Evolutionary conservation across 805 yeast genomes (phyloP).

Genomic region (Starmera quercuum): DNA sequence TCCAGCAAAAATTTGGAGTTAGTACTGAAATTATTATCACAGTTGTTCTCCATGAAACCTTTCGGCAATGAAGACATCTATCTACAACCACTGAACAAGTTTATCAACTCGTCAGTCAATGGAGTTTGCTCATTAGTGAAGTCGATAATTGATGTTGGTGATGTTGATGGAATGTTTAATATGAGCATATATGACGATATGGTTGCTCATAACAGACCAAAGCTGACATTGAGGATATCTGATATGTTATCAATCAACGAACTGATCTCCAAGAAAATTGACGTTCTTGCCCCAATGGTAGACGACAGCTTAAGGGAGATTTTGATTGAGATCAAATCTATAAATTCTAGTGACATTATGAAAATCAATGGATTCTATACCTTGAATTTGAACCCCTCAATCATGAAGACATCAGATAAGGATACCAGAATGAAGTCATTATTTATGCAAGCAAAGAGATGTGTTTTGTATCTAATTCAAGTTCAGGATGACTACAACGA

Average conservation of each 20-base stretch:
- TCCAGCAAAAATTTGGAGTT: constrained; percentile 42
- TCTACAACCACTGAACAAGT: constrained; percentile 75
- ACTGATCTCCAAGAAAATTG: constrained; percentile 33
- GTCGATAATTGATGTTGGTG: constrained; percentile 43
- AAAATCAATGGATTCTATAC: constrained; percentile 46
- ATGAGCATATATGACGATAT: constrained; percentile 67
- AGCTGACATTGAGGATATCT: constrained; percentile 35
- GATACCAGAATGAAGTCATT: constrained; percentile 55
- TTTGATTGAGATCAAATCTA: constrained; percentile 33
- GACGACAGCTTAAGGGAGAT: constrained; percentile 50
- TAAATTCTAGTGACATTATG: constrained; percentile 36
- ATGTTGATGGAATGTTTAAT: constrained; percentile 51
- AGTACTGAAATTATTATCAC: constrained; percentile 52
- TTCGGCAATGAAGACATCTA: constrained; percentile 57
- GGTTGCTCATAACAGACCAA: constrained; percentile 42
- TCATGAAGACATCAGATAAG: constrained; percentile 32
- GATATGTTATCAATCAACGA: constrained; percentile 40
- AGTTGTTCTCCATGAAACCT: constrained; percentile 59
- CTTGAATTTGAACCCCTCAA: constrained; percentile 52
- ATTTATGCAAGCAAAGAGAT: constrained; percentile 72
- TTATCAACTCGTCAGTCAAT: constrained; percentile 43
- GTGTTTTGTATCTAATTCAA: constrained; percentile 72
- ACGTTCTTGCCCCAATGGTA: constrained; percentile 33
- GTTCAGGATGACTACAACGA: constrained; percentile 65
- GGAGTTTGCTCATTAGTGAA: constrained; percentile 37